Conservation (phyloP, 1,139 yeast genomes). For the Candida sanyaensis region DNA sequence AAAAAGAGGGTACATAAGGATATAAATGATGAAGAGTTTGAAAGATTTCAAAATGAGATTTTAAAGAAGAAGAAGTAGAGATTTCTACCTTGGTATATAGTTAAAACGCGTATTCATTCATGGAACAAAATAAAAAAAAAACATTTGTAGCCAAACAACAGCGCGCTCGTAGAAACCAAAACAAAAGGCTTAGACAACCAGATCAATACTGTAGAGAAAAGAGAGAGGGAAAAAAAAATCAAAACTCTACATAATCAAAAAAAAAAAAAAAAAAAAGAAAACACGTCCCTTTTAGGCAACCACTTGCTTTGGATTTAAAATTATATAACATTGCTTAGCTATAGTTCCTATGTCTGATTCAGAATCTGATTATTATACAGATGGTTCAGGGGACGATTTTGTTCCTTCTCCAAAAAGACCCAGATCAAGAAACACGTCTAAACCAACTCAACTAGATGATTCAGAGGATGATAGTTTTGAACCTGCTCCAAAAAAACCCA, state of each 20-base stretch:
- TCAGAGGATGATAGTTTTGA: conserved; percentile 15
- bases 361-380: conserved; percentile 16
- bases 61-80: conserved; percentile 13
- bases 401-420: conserved; percentile 14
- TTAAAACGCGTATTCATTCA: not conserved
- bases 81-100: not conserved
- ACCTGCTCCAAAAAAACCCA: not conserved
- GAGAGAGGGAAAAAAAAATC: too few species aligned
- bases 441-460: conserved; percentile 18
- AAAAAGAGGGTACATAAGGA: conserved; percentile 32
- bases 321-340: too few species aligned
- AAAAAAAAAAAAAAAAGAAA: too few species aligned
- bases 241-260: too few species aligned
- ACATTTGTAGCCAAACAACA: too few species aligned
- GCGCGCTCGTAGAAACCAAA: too few species aligned
- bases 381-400: conserved; percentile 17
- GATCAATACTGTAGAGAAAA: too few species aligned
- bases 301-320: too few species aligned
- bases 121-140: too few species aligned
- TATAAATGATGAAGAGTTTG: conserved; percentile 36
- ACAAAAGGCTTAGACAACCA: too few species aligned
- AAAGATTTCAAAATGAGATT: conserved; percentile 29
- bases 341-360: conserved; percentile 13
- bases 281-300: too few species aligned
- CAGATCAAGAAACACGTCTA: conserved; percentile 4